Base-by-base conservation (phyloP, 345 rosid genomes). In the Populus ilicifolia region DNA sequence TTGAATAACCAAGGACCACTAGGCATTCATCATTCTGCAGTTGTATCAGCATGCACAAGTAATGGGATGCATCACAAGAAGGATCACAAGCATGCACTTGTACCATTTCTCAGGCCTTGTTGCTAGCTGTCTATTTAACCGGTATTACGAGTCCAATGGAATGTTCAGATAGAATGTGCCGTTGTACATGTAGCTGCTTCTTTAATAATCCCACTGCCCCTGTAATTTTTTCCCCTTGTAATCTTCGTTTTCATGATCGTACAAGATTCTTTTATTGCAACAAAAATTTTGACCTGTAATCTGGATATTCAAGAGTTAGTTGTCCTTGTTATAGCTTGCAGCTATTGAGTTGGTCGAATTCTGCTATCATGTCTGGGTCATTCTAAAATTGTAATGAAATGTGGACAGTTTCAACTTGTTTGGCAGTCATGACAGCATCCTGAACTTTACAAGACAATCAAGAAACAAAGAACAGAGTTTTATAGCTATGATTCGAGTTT, bases 1-100 rank as follows among this genome's bases (percentile, higher is more conserved):
- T 79, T 92, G 78, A 89, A 83, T 23, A 70, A 62, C 23, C 69
- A 44, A 67, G 29, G 69, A 68, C 48, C 71, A 14, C 2, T 21
- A 61, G 8, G 25, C 56, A 64, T 29, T 71, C 83, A 76, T 69
- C 78, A 67, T 78, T 54, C 48, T 61, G 79, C 69, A 17, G 80
- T 69, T 80, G 66, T 71, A 46, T 5, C 48, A 25, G 65, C 78
- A 48, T 84, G 54, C 71, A 41, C 76, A 65, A 73, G 38, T 72
- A 66, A 38, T 21, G 66, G 69, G 68, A 71, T 18, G 61, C 43
- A 62, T 80, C 73, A 75, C 77, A 54, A 66, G 59, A 66, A 68
- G 68, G 73, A 38, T 36, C 78, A 68, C 59, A 44, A 67, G 71
- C 64, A 33, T 69, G 76, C 75, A 38, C 41, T 30, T 43, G 63